Percentiles rank a stretch among this genome's conserved stretches.
Conservation (phyloP, 208 protist genomes). For the Crithidia expoeki region DNA sequence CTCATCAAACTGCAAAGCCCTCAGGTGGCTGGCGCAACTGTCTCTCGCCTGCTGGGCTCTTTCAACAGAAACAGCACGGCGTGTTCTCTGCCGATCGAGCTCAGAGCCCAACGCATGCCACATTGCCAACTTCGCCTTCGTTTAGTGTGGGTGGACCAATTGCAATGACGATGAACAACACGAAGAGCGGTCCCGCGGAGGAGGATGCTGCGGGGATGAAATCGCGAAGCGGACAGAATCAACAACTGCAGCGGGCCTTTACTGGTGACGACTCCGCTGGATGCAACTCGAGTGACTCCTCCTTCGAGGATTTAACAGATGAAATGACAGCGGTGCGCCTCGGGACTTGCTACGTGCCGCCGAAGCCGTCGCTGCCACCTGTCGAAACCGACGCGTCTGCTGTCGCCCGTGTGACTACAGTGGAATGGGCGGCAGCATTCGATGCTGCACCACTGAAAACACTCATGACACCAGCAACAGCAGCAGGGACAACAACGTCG, state of each 20-base stretch:
- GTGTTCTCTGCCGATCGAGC: not conserved
- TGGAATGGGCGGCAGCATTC: constrained; percentile 6
- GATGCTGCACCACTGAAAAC: not conserved
- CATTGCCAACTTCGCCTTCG: not conserved
- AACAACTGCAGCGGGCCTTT: not conserved
- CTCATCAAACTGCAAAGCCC: not conserved
- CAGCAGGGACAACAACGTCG: not conserved
- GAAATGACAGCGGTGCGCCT: constrained; percentile 36
- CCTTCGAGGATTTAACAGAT: constrained; percentile 35
- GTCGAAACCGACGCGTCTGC: not conserved
- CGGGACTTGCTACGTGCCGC: constrained; percentile 30
- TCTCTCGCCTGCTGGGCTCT: constrained; percentile 1
- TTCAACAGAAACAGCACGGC: not conserved
- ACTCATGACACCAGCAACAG: not conserved
- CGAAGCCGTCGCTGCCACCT: constrained; percentile 15
- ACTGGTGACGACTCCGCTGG: not conserved
- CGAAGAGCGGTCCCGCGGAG: not conserved
- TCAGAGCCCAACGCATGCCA: not conserved
- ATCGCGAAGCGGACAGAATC: not conserved
- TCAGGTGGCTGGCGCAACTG: constrained; percentile 8
- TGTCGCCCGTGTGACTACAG: not conserved
- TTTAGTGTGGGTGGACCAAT: not conserved
- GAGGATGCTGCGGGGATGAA: not conserved
- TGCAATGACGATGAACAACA: not conserved
- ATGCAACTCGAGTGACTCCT: constrained; percentile 21